Conservation (phyloP, 371 early-diverging fungal genomes). For the Syncephalastrum contaminatum region DNA sequence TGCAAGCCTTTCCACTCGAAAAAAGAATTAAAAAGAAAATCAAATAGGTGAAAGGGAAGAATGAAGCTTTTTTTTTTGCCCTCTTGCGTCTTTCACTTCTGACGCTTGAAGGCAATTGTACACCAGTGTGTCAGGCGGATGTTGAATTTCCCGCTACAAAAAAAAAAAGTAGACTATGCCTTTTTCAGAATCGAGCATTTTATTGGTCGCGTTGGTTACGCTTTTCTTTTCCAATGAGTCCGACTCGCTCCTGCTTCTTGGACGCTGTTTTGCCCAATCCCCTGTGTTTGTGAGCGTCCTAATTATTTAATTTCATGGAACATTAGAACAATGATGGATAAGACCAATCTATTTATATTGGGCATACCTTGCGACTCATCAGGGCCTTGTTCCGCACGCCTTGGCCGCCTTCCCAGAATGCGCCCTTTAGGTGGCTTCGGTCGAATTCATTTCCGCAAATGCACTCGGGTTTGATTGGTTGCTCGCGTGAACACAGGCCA, state of each 20-base stretch:
- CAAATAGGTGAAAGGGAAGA: constrained; percentile 6
- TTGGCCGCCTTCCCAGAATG: constrained; percentile 98
- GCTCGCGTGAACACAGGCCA: constrained; percentile 91
- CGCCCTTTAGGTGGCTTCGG: constrained; percentile 42
- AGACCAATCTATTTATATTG: constrained; percentile 20
- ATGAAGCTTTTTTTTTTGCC: constrained; percentile 9
- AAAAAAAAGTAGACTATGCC: not conserved
- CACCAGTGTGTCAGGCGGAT: constrained; percentile 13
- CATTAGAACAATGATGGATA: not conserved
- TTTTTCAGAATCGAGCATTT: not conserved
- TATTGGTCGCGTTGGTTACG: constrained; percentile 15
- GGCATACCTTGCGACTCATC: constrained; percentile 86
- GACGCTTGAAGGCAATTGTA: constrained; percentile 2
- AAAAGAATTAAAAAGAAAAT: constrained; percentile 7
- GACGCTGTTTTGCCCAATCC: constrained; percentile 48
- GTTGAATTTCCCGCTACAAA: constrained; percentile 11
- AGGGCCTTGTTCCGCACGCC: constrained; percentile 80
- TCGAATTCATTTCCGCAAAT: constrained; percentile 75
- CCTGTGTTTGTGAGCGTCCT: constrained; percentile 51
- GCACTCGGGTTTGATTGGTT: constrained; percentile 46
- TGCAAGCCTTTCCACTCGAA: constrained; percentile 3
- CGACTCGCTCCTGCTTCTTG: constrained; percentile 60
- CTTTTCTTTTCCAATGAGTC: constrained; percentile 34
- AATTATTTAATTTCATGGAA: not conserved
- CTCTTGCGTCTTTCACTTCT: constrained; percentile 2